Conservation (phyloP, 225 moss, liverwort and hornwort genomes). For the Physcomitrium patens region DNA sequence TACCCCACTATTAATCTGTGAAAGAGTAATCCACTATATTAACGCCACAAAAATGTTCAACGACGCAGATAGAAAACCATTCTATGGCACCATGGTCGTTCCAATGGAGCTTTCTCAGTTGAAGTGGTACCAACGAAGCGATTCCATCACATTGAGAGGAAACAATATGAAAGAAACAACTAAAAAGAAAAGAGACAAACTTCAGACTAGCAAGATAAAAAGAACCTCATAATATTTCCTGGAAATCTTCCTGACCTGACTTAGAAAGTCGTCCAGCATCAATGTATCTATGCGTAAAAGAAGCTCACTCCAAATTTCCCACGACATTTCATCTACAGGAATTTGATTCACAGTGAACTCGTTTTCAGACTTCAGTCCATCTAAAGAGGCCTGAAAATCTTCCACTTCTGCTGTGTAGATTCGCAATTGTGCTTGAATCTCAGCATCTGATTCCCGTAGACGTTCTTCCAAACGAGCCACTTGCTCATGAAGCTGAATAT, state of each 20-base stretch:
- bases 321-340: conserved; percentile 81
- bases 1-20: no score
- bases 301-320: conserved; percentile 90
- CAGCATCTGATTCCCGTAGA: conserved; percentile 74
- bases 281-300: conserved; percentile 81
- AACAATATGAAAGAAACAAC: no score
- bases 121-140: no score
- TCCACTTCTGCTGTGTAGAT: conserved; percentile 75
- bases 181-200: no score
- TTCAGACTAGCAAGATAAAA: no score
- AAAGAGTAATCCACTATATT: no score
- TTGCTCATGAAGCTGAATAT: conserved; percentile 60
- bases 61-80: no score
- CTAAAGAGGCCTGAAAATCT: conserved; percentile 72
- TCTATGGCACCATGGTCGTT: no score
- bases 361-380: conserved; percentile 66
- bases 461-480: conserved; percentile 65
- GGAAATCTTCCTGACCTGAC: conserved; percentile 45
- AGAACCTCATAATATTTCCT: not conserved
- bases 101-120: no score
- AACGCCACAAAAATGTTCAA: no score
- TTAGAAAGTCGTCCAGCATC: conserved; percentile 65
- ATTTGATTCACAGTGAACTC: conserved; percentile 60
- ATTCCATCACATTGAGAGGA: no score
- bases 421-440: conserved; percentile 68